Evolutionary conservation across 2,329 filamentous ascomycete species (phyloP).

Genomic region (Drechslerella stenobrocha): DNA sequence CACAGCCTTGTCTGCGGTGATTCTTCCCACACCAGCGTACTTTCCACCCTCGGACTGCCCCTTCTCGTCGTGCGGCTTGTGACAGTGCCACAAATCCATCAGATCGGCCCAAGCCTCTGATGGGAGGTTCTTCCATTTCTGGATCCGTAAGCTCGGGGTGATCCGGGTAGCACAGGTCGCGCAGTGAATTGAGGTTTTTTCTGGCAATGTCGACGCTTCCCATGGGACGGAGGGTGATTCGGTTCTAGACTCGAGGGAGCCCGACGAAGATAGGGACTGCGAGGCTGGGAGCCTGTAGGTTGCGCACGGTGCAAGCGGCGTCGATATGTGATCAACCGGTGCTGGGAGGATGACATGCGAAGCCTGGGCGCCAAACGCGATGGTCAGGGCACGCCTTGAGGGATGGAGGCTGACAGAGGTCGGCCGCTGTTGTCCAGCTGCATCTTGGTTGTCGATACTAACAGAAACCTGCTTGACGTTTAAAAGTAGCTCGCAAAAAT

Average conservation of each 20-base stretch:
- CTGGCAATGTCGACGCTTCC: slow-evolving; percentile 61
- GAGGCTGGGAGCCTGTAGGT: slow-evolving; percentile 51
- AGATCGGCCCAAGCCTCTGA: slow-evolving; percentile 99
- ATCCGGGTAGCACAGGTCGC: slow-evolving; percentile 58
- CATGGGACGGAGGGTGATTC: slow-evolving; percentile 58
- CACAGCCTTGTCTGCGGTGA: slow-evolving; percentile 67
- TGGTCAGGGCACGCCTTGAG: slow-evolving; percentile 55
- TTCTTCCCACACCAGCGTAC: slow-evolving; percentile 58
- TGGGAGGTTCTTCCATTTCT: slow-evolving; percentile 84
- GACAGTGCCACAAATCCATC: slow-evolving; percentile 99
- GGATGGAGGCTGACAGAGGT: slow-evolving; percentile 51
- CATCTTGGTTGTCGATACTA: slow-evolving; percentile 58
- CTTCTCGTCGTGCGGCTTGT: slow-evolving; percentile 74
- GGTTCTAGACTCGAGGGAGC: slow-evolving; percentile 18
- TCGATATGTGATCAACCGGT: slow-evolving; percentile 57
- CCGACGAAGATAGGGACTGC: slow-evolving; percentile 50
- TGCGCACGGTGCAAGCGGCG: slow-evolving; percentile 58
- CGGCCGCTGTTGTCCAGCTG: slow-evolving; percentile 53
- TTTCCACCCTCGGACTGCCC: slow-evolving; percentile 54
- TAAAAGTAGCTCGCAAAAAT: slow-evolving; percentile 62
- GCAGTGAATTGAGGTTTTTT: slow-evolving; percentile 54
- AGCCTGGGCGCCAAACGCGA: slow-evolving; percentile 57
- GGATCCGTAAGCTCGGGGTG: slow-evolving; percentile 57
- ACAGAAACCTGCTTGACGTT: slow-evolving; percentile 69
- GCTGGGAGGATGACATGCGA: slow-evolving; percentile 60